These are phyloP conservation scores for Castanea crenata DNA, from an alignment of 306 rosid genomes.

Conservation along the genomic window DNA sequence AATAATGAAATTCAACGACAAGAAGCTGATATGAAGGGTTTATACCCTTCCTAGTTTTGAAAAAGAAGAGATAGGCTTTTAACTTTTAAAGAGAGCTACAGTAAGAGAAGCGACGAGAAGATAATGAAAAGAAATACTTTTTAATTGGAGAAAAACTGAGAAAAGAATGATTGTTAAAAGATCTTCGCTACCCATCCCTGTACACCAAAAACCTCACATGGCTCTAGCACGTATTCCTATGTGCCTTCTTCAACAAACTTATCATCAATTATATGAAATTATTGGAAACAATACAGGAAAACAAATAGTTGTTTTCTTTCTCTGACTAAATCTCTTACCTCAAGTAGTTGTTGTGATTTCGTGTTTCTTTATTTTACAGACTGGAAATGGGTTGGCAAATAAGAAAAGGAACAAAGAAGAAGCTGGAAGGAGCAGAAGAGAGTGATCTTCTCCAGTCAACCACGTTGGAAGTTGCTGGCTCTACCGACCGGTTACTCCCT, in stretches of 20 bases:
- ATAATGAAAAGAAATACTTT: conserved; percentile 22
- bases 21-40: neutral
- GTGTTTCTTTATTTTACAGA: conserved; percentile 21
- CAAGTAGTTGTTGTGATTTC: conserved; percentile 7
- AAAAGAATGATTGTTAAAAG: conserved; percentile 36
- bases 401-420: conserved; percentile 13
- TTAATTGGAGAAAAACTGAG: conserved; percentile 22
- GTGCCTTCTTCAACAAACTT: neutral
- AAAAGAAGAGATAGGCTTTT: neutral
- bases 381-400: conserved; percentile 50
- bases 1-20: neutral
- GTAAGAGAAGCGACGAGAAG: conserved; percentile 18
- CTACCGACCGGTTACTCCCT: conserved; percentile 27
- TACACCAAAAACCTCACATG: conserved; percentile 47
- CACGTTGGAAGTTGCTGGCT: conserved; percentile 28
- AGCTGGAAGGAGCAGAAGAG: conserved; percentile 2
- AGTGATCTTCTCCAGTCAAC: neutral
- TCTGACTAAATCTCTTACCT: conserved; percentile 10
- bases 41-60: conserved; percentile 2
- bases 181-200: conserved; percentile 47
- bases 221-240: conserved; percentile 25
- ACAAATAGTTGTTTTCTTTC: neutral
- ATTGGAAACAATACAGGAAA: neutral
- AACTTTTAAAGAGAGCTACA: conserved; percentile 12
- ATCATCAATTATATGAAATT: neutral